Evolutionary conservation across 495 filamentous ascomycete species (phyloP), one percentile per base, ranked within the genome.

Genomic region (Lophiotrema nucula): DNA sequence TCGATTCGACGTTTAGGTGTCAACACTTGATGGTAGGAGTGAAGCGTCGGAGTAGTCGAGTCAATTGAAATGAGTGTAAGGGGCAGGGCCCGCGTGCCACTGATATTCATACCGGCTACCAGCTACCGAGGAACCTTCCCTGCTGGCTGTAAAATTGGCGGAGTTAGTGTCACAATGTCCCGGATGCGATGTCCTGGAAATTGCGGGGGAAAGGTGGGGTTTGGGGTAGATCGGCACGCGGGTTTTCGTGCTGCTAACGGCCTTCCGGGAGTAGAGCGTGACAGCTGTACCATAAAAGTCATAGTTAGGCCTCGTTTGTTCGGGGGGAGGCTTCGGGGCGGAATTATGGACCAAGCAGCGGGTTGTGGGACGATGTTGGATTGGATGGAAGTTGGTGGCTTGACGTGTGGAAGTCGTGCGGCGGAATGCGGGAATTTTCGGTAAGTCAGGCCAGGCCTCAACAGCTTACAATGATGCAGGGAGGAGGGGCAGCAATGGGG

Each of bases 131-230:
- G 53, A 48, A 47, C 3, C 1, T 22, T 25, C 31, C 28, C 43
- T 22, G 43, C 18, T 22, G 43, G 24, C 31, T 35, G 31, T 35
- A 15, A 15, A 35, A 35, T 15, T 8, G 8, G 31, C 31, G 31
- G 8, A 8, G 31, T 35, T 15, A n/a, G n/a, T n/a, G n/a, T n/a
- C n/a, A n/a, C n/a, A n/a, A 28, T 26, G 26, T 10, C 53, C 42
- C 22, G 39, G 51, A 56, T 47, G 22, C 24, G 21, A 49, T 43
- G 10, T 10, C 18, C 6, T 16, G 18, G 39, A 43, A 19, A 21
- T 43, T 58, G 45, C 45, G 45, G 54, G 54, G 54, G 54, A 56
- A 56, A 49, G 45, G 47, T 50, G 54, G 54, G 54, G 54, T 41
- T 41, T 49, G 53, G 53, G 53, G 52, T 28, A 21, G 39, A 44